phyloP scores from a whole-genome alignment of 73 alveolate species.

The Blepharisma stoltei region DNA sequence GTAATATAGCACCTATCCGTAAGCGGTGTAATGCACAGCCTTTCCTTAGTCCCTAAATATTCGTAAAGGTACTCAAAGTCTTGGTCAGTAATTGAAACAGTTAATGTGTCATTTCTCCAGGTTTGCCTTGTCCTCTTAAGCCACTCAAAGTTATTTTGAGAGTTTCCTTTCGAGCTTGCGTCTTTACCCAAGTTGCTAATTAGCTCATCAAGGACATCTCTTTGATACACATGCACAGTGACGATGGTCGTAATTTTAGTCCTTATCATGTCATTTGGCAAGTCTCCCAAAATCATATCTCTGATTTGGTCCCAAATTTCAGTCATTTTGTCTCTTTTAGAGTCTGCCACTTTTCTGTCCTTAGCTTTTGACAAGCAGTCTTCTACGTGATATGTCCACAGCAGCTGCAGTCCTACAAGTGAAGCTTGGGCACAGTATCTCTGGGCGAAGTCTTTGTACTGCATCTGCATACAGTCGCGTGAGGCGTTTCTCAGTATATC shows the following conservation, averaged over 20 bases:
- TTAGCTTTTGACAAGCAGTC: slow-evolving; percentile 77
- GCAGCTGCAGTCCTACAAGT: slow-evolving; percentile 80
- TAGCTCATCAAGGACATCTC: slow-evolving; percentile 83
- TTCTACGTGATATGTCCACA: slow-evolving; percentile 89
- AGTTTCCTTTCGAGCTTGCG: slow-evolving; percentile 37
- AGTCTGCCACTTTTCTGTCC: slow-evolving; percentile 37
- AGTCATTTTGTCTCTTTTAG: slow-evolving; percentile 76
- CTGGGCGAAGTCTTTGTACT: slow-evolving; percentile 65
- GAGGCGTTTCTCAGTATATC: slow-evolving; percentile 65
- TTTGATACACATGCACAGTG: slow-evolving; percentile 94
- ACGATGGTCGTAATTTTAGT: slow-evolving; percentile 91
- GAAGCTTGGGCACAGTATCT: slow-evolving; percentile 74
- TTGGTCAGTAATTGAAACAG: slow-evolving; percentile 96
- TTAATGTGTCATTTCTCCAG: slow-evolving; percentile 91
- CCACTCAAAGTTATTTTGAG: slow-evolving; percentile 99
- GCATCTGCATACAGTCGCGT: slow-evolving; percentile 61
- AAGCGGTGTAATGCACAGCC: slow-evolving; percentile 99
- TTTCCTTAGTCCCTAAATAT: slow-evolving; percentile 99
- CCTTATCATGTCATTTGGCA: slow-evolving; percentile 67
- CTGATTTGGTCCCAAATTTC: slow-evolving; percentile 76
- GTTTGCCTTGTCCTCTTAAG: slow-evolving; percentile 85
- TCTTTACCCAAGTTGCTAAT: not conserved
- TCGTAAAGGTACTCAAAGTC: slow-evolving; percentile 99
- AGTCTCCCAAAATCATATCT: slow-evolving; percentile 79
- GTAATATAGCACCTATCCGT: slow-evolving; percentile 99